Evolutionary conservation across 441 rosid species (phyloP), one percentile per base, ranked within the genome.

Genomic region (Macaranga tanarius): DNA sequence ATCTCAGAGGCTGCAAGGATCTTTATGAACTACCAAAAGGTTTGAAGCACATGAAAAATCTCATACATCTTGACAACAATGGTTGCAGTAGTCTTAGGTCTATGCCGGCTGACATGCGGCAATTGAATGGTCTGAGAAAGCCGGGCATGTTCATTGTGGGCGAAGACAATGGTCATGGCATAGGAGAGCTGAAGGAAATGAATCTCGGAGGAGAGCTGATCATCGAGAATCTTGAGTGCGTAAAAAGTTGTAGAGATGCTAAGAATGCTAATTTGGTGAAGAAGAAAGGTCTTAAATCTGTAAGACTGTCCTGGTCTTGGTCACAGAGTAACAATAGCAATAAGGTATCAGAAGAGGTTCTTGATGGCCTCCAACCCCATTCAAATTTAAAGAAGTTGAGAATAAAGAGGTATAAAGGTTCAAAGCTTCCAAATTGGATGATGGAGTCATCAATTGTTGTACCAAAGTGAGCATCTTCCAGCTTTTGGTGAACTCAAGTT

Each of bases 401-500:
- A 1, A 73, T 77, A 31, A 1, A 0, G 4, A 3, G n/a, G 22
- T 77, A 73, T 51, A 0, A 9, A 34, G 80, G 80, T 47, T 38
- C 50, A 15, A 68, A 51, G 16, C 69, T 73, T 44, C 47, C 80
- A 2, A 4, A 20, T 23, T 73, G 80, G 80, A 31, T 77, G 23
- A 47, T 45, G 67, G 57, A 73, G 19, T 42, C 59, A 16, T 65
- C 31, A 28, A 1, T 28, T 28, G 2, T 50, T 57, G 9, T 69
- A 16, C 80, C 80, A 38, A 77, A 69, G 79, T 23, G 65, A 77
- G 10, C 42, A 47, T 31, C 75, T 78, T 64, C 81, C 81, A 51
- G 69, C 77, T n/a, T 44, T 78, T n/a, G 74, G 77, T 9, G 57
- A 73, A 57, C 16, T 77, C 10, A 6, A 13, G 67, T 63, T 77